Base-by-base conservation (phyloP, 2,329 filamentous ascomycete genomes). In the Onygenales sp. region DNA sequence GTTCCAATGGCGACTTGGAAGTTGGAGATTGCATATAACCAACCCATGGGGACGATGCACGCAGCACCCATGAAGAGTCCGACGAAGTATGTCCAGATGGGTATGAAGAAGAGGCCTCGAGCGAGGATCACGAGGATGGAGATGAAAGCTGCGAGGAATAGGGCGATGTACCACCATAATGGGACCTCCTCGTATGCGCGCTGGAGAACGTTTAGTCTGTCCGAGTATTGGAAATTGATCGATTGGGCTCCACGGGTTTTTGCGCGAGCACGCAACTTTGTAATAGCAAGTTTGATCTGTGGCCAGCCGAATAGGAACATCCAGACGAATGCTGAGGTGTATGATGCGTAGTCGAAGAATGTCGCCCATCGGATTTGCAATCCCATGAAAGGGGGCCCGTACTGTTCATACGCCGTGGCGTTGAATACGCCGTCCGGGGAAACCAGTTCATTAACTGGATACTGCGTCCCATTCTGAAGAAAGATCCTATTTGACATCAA, bases 321-420 rank as follows among this genome's bases (percentile, higher is more conserved):
- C 80, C 81, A 84, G 5, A 76, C 75, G 47, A 83, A 70, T 0
- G 79, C 78, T 1, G 80, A 82, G 1, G 78, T 73, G 54, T 81
- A 78, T 7, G 79, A 76, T 5, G 81, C 79, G 53, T 83, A 83
- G 61, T 80, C 78, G 62, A 82, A 83, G 66, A 82, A 82, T 56
- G 79, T 79, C 3, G 66, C 64, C 80, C 80, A 84, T 2, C 81
- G 70, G 43, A 77, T 73, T 55, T 83, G 81, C 0, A 78, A 67
- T 1, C 81, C 78, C 51, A 82, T 75, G 57, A 81, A 81, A n/a
- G 80, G 69, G 2, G 77, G 77, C 0, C 81, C 81, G 36, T 78
- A 69, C 6, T 72, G 60, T n/a, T 69, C 62, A 53, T 70, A 75
- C 2, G 68, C 71, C 2, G 72, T 75, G 51, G 72, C 66, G 56